A percentile compares a stretch with the other conserved stretches of the same genome.
Conservation (phyloP, 2,329 filamentous ascomycete genomes). For the Magnaporthiopsis incrustans region DNA sequence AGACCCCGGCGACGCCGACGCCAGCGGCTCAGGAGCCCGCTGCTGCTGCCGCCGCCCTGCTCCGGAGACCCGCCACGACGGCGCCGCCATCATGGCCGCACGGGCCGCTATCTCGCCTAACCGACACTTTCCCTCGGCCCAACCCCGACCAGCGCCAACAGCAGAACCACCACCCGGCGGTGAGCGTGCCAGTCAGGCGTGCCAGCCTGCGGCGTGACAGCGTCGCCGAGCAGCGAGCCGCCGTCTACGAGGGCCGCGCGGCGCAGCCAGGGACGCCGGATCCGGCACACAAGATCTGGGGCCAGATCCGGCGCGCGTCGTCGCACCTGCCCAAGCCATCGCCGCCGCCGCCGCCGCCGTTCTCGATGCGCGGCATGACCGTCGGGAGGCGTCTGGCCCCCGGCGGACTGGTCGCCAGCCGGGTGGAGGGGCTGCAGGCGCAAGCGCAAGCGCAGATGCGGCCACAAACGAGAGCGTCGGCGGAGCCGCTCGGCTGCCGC, state of each 20-base stretch:
- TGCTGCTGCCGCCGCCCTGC: not conserved
- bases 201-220: constrained; percentile 10
- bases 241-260: not conserved
- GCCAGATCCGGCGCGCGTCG: constrained; percentile 13
- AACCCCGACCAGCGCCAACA: not conserved
- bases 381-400: not conserved
- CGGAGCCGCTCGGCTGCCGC: constrained; percentile 3
- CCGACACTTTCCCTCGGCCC: not conserved
- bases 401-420: constrained; percentile 2
- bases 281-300: constrained; percentile 13
- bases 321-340: not conserved
- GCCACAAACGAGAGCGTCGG: not conserved
- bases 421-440: constrained; percentile 3
- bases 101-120: not conserved
- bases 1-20: constrained; percentile 3
- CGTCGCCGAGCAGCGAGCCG: not conserved
- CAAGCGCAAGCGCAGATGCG: not conserved
- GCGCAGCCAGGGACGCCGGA: constrained; percentile 1
- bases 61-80: not conserved
- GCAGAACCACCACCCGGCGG: not conserved
- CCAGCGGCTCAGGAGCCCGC: not conserved
- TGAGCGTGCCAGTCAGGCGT: not conserved
- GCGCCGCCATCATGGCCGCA: not conserved
- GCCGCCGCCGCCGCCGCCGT: not conserved
- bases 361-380: not conserved